These are phyloP conservation scores for Prunus mira DNA, from an alignment of 306 rosid species.

Conservation along the genomic window DNA sequence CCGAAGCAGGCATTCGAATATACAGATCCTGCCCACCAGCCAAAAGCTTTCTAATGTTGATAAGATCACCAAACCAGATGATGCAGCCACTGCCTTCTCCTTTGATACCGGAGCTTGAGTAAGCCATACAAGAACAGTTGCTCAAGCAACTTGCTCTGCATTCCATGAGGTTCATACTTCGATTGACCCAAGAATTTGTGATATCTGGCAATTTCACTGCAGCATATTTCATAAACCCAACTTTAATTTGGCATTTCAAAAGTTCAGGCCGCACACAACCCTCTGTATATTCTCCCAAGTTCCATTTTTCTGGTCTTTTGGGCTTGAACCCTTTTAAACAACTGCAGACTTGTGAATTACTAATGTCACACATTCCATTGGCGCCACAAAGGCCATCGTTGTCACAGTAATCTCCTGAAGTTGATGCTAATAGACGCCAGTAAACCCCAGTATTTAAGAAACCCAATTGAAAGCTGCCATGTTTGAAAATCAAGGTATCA, in stretches of 20 bases:
- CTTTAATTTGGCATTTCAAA: conserved; percentile 28
- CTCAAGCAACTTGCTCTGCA: conserved; percentile 45
- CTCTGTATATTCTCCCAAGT: conserved; percentile 25
- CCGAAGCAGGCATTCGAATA: conserved; percentile 32
- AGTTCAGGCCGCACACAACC: conserved; percentile 41
- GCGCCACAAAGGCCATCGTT: conserved; percentile 24
- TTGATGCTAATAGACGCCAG: not conserved
- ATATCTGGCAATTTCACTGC: conserved; percentile 40
- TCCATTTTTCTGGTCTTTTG: conserved; percentile 30
- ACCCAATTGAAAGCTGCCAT: conserved; percentile 40
- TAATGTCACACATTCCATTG: conserved; percentile 16
- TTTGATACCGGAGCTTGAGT: conserved; percentile 21
- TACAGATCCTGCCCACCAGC: conserved; percentile 32
- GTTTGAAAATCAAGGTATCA: conserved; percentile 22
- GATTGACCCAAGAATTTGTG: conserved; percentile 31
- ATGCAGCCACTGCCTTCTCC: conserved; percentile 51
- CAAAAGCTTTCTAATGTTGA: conserved; percentile 29
- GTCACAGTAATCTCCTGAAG: conserved; percentile 24
- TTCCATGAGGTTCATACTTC: conserved; percentile 31
- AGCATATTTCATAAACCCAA: conserved; percentile 23
- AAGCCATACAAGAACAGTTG: conserved; percentile 60
- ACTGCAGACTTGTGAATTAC: conserved; percentile 11
- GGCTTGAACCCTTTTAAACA: conserved; percentile 41
- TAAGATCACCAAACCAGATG: not conserved
- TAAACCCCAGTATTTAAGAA: conserved; percentile 20